These are phyloP conservation scores for Lachancea cidri DNA, from an alignment of 805 yeast species.

Conservation along the genomic window DNA sequence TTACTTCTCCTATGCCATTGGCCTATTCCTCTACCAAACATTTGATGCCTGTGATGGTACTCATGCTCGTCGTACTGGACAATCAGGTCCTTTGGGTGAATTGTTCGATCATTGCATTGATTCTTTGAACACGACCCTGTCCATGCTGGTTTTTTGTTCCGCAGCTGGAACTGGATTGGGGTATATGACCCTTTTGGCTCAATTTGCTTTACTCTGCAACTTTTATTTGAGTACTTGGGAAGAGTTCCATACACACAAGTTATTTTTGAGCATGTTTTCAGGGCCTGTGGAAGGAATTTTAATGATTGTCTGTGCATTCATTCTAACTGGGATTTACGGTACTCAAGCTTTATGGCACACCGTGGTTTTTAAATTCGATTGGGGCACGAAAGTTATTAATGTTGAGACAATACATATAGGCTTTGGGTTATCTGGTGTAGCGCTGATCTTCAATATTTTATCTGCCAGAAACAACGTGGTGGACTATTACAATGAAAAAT, in stretches of 20 bases:
- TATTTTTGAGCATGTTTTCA: slow-evolving; percentile 71
- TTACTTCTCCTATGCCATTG: slow-evolving; percentile 70
- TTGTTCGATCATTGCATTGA: slow-evolving; percentile 86
- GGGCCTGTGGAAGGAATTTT: slow-evolving; percentile 96
- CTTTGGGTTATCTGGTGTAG: slow-evolving; percentile 53
- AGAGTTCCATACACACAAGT: slow-evolving; percentile 82
- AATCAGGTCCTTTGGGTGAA: slow-evolving; percentile 91
- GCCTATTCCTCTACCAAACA: slow-evolving; percentile 86
- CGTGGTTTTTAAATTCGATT: slow-evolving; percentile 35
- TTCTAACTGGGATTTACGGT: slow-evolving; percentile 64
- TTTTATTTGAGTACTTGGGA: slow-evolving; percentile 94
- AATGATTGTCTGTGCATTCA: slow-evolving; percentile 49
- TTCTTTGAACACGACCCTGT: slow-evolving; percentile 73
- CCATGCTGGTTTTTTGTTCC: slow-evolving; percentile 66
- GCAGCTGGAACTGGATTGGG: slow-evolving; percentile 74
- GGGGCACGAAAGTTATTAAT: slow-evolving; percentile 17
- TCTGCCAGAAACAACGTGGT: slow-evolving; percentile 63
- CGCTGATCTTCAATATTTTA: slow-evolving; percentile 57
- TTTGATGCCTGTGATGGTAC: slow-evolving; percentile 96
- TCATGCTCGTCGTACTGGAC: slow-evolving; percentile 94
- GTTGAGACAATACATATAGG: slow-evolving; percentile 43
- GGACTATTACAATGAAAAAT: slow-evolving; percentile 38
- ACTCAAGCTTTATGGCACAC: slow-evolving; percentile 56
- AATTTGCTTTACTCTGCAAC: slow-evolving; percentile 70
- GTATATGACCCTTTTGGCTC: slow-evolving; percentile 53